Percentiles rank a stretch among this genome's conserved stretches.
Conservation (phyloP, 1,284 basidiomycete genomes). For the Porogramme epimiltina region DNA sequence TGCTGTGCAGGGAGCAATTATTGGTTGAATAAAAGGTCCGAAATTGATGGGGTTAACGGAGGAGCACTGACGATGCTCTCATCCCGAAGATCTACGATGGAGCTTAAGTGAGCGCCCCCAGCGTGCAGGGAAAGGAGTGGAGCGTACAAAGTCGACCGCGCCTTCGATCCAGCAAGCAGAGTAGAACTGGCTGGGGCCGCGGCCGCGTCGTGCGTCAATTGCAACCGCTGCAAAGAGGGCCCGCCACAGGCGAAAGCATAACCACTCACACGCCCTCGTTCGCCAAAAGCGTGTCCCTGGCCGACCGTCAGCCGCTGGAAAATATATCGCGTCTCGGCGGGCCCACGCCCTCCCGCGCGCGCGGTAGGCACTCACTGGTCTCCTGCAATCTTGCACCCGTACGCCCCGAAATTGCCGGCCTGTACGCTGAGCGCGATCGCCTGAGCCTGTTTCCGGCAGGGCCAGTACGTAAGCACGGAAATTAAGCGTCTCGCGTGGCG, state of each 20-base stretch:
- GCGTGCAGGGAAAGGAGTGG: not conserved
- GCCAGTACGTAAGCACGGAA: constrained; percentile 10
- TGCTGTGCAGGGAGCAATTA: constrained; percentile 9
- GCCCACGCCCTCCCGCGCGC: constrained; percentile 34
- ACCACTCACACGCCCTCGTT: constrained; percentile 48
- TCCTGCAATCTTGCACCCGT: constrained; percentile 53
- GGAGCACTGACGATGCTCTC: constrained; percentile 24
- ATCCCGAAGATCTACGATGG: constrained; percentile 27
- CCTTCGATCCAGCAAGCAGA: constrained; percentile 42
- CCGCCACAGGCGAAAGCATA: too few species aligned
- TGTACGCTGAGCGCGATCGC: constrained; percentile 58
- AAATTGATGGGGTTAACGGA: constrained; percentile 35
- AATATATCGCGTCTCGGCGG: constrained; percentile 16
- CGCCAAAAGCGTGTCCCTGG: constrained; percentile 39
- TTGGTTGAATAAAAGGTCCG: not conserved
- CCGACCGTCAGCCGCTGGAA: not conserved
- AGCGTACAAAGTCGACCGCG: constrained; percentile 52
- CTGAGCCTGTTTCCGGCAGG: constrained; percentile 36
- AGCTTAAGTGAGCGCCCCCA: not conserved
- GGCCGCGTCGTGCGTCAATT: too few species aligned
- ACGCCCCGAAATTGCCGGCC: constrained; percentile 49
- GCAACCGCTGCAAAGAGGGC: too few species aligned
- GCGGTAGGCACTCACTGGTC: constrained; percentile 47
- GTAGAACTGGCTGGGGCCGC: constrained; percentile 27
- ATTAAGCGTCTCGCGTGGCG: constrained; percentile 1